Conservation (phyloP, 768 basidiomycete species). For the Leucosporidium scottii region DNA sequence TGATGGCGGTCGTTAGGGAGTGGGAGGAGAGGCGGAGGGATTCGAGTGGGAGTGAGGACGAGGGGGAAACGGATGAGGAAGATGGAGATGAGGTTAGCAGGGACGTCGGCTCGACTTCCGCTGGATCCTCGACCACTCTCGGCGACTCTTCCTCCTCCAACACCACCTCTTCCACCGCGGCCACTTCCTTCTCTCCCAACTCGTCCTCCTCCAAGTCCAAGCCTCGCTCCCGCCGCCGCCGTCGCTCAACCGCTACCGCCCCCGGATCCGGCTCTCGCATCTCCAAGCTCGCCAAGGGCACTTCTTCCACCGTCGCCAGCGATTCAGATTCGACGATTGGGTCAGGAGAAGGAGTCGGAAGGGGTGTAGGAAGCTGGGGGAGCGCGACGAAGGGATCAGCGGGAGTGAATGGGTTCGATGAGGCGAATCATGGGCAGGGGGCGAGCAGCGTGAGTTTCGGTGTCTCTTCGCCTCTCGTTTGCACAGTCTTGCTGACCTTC, state of each 20-base stretch:
- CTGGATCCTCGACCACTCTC: background rate
- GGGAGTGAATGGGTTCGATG: background rate
- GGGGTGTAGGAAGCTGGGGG: background rate
- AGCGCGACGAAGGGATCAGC: background rate
- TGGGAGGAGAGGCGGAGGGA: slow-evolving; percentile 57
- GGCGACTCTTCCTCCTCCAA: background rate
- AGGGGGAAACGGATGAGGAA: slow-evolving; percentile 38
- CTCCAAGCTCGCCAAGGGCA: slow-evolving; percentile 2
- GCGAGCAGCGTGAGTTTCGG: background rate
- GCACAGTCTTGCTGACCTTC: background rate
- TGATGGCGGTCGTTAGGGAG: slow-evolving; percentile 66
- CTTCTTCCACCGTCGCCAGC: slow-evolving; percentile 6
- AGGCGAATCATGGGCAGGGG: background rate
- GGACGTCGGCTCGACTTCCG: slow-evolving; percentile 21
- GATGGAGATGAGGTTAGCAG: slow-evolving; percentile 38
- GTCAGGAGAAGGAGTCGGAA: background rate
- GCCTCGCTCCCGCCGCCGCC: slow-evolving; percentile 10
- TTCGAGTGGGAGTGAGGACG: slow-evolving; percentile 39
- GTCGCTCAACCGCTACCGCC: slow-evolving; percentile 14
- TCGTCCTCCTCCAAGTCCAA: background rate
- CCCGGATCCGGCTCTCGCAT: background rate
- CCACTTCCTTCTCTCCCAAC: background rate
- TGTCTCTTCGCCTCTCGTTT: background rate
- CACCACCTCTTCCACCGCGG: background rate
- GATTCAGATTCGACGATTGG: slow-evolving; percentile 34